Evolutionary conservation across 768 basidiomycete genomes (phyloP).

Genomic region (Calocybe cyanea): DNA sequence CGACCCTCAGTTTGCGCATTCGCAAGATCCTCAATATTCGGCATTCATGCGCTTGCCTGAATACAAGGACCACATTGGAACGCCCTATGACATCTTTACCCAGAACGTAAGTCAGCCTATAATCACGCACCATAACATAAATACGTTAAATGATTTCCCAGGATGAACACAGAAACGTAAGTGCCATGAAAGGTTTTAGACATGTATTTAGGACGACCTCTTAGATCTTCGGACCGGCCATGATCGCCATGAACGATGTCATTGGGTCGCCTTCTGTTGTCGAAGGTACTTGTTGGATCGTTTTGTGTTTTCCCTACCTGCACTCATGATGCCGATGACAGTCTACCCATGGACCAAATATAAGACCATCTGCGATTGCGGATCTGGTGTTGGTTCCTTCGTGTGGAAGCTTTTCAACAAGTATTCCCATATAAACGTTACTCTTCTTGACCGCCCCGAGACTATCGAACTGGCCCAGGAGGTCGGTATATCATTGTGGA

Average conservation of each 20-base stretch:
- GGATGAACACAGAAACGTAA: conserved; percentile 7
- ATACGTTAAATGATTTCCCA: not conserved
- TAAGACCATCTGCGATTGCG: conserved; percentile 35
- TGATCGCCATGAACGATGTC: conserved; percentile 30
- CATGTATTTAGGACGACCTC: too few species aligned
- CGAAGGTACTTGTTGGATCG: conserved; percentile 16
- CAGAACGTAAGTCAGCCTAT: not conserved
- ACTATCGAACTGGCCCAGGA: conserved; percentile 27
- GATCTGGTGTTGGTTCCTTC: conserved; percentile 34
- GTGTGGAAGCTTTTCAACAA: conserved; percentile 30
- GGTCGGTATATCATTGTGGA: not conserved
- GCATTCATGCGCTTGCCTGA: conserved; percentile 14
- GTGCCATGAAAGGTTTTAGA: not conserved
- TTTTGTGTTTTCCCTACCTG: not conserved
- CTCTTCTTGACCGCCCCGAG: conserved; percentile 33
- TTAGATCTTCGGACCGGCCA: conserved; percentile 26
- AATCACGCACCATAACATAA: too few species aligned
- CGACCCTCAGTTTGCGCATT: conserved; percentile 14
- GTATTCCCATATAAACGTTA: conserved; percentile 29
- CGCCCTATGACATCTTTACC: conserved; percentile 4
- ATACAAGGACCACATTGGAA: conserved; percentile 9
- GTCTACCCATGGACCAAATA: conserved; percentile 14
- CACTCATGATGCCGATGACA: not conserved
- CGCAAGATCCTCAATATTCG: conserved; percentile 13
- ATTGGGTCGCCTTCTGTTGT: conserved; percentile 27